Evolutionary conservation across 805 yeast genomes (phyloP).

Genomic region (Blastobotrys chiropterorum): DNA sequence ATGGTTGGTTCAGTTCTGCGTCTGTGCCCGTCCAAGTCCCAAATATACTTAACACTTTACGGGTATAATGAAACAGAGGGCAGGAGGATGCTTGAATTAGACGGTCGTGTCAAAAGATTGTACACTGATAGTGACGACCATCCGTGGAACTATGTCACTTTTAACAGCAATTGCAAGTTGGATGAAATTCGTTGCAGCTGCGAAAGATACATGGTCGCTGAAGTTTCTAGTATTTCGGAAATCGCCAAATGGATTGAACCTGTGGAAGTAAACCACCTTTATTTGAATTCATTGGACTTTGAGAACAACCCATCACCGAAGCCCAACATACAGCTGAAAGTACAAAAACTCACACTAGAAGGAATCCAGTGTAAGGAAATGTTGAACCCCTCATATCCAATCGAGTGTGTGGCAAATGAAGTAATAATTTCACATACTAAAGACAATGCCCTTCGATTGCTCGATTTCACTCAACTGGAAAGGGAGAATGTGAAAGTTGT

Average conservation of each 20-base stretch:
- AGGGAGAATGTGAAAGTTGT: too few relatives aligned
- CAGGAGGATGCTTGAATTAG: neutral
- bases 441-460: neutral
- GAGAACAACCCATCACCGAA: neutral
- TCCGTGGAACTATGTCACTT: neutral
- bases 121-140: neutral
- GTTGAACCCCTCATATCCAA: neutral
- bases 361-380: neutral
- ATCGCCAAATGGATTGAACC: neutral
- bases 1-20: neutral
- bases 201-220: neutral
- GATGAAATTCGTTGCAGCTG: neutral
- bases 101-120: neutral
- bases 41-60: neutral
- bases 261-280: neutral
- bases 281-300: neutral
- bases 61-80: neutral
- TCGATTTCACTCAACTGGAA: neutral
- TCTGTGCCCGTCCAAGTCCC: neutral
- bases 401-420: neutral
- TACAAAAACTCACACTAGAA: neutral
- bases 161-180: neutral
- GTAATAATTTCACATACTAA: neutral
- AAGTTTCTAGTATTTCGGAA: neutral
- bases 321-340: neutral